Conservation (phyloP, 768 basidiomycete genomes). For the Candolleomyces aberdarensis region DNA sequence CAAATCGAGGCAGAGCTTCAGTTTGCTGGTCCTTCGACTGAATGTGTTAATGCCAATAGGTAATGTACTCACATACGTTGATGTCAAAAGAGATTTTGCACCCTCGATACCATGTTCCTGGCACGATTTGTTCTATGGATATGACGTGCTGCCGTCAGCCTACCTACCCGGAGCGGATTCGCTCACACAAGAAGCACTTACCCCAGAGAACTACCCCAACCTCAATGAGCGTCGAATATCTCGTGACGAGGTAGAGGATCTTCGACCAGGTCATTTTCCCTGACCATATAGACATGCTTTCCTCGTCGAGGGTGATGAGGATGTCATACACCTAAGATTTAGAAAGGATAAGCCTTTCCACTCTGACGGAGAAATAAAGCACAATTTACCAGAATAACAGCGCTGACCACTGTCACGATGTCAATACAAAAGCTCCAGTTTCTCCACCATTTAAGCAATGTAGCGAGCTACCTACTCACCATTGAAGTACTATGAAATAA, state of each 20-base stretch:
- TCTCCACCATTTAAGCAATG: neutral
- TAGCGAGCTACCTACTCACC: neutral
- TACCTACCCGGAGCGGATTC: no score
- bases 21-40: no score
- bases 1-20: neutral
- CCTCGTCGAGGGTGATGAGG: constrained; percentile 16
- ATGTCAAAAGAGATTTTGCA: constrained; percentile 12
- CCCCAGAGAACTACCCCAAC: constrained; percentile 18
- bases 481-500: neutral
- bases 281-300: constrained; percentile 16
- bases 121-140: constrained; percentile 11
- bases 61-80: constrained; percentile 9
- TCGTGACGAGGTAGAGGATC: constrained; percentile 17
- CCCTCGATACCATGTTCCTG: constrained; percentile 8
- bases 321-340: constrained; percentile 15
- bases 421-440: neutral
- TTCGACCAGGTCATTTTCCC: constrained; percentile 14
- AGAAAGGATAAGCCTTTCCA: neutral
- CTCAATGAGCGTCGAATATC: constrained; percentile 19
- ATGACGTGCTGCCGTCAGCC: neutral
- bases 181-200: constrained; percentile 3
- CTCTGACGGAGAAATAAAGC: neutral
- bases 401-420: constrained; percentile 1
- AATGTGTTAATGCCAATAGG: no score
- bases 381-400: neutral